phyloP scores from a whole-genome alignment of 1,284 basidiomycete genomes.

The Macrocystidia cucumis region DNA sequence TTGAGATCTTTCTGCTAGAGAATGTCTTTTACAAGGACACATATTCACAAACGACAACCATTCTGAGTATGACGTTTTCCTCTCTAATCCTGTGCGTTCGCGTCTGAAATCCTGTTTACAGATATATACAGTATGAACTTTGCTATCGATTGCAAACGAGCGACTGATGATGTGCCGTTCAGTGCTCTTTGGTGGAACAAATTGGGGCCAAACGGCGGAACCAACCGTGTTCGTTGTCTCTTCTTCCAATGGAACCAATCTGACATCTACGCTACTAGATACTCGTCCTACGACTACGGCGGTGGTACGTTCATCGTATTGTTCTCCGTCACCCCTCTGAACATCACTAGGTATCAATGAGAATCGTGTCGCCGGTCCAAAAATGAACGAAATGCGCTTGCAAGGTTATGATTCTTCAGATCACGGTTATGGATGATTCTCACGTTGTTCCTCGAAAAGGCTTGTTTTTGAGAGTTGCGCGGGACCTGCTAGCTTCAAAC shows the following conservation, averaged over 20 bases:
- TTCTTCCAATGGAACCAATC: not conserved
- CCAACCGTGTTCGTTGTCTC: conserved; percentile 30
- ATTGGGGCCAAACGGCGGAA: conserved; percentile 41
- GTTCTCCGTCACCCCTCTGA: not conserved
- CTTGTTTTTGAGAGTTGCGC: conserved; percentile 39
- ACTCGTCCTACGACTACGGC: conserved; percentile 43
- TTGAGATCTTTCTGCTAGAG: conserved; percentile 26
- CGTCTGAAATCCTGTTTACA: conserved; percentile 10
- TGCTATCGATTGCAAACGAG: not conserved
- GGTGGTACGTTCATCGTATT: conserved; percentile 22
- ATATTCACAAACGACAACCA: conserved; percentile 44
- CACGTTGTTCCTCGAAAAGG: conserved; percentile 17
- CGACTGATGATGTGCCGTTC: not conserved
- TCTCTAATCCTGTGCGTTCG: too few relatives aligned
- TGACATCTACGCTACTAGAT: conserved; percentile 12
- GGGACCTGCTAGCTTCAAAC: conserved; percentile 32
- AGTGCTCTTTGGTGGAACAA: conserved; percentile 46
- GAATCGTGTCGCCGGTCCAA: conserved; percentile 36
- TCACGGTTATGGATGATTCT: conserved; percentile 5
- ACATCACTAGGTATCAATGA: conserved; percentile 36
- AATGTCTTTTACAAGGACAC: conserved; percentile 44
- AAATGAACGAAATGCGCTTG: conserved; percentile 49
- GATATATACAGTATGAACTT: conserved; percentile 34
- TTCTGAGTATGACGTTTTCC: conserved; percentile 28
- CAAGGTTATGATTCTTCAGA: conserved; percentile 25